A percentile compares a stretch with the other conserved stretches of the same genome.
Conservation (phyloP, 768 basidiomycete genomes). For the Leccinum disarticulatum region DNA sequence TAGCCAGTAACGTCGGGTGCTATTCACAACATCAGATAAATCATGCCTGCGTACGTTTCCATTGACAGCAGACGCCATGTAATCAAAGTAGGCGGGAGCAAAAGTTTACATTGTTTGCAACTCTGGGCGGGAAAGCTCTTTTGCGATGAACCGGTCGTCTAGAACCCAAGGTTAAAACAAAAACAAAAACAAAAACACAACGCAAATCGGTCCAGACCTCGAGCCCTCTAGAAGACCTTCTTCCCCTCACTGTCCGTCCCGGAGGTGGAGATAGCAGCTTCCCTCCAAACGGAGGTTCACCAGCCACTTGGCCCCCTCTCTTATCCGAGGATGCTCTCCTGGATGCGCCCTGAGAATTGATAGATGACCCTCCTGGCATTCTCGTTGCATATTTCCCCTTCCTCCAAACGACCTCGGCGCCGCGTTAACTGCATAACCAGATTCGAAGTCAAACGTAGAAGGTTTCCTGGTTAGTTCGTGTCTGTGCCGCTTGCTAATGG, state of each 20-base stretch:
- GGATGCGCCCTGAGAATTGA: constrained; percentile 62
- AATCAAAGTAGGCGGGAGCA: constrained; percentile 96
- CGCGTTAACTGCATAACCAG: constrained; percentile 88
- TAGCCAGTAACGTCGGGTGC: constrained; percentile 93
- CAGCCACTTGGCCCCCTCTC: constrained; percentile 37
- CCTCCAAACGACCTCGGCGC: constrained; percentile 56
- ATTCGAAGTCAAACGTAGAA: constrained; percentile 84
- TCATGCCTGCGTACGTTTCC: constrained; percentile 57
- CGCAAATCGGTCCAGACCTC: constrained; percentile 50
- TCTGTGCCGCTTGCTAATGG: constrained; percentile 47
- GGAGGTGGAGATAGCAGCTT: constrained; percentile 29
- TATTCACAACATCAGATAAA: constrained; percentile 31
- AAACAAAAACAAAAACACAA: neutral
- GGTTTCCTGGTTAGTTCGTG: constrained; percentile 50
- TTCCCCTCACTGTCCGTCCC: constrained; percentile 40
- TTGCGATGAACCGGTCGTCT: constrained; percentile 99
- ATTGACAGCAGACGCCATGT: constrained; percentile 92
- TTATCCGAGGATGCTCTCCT: constrained; percentile 77
- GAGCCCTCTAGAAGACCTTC: constrained; percentile 41
- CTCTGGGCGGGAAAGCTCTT: constrained; percentile 89
- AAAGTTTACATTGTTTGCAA: constrained; percentile 95
- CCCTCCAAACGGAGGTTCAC: constrained; percentile 33
- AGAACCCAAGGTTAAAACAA: neutral
- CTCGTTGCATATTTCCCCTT: constrained; percentile 47
- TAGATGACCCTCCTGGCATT: constrained; percentile 41